Percentiles rank a stretch among this genome's conserved stretches.
phyloP scores from a whole-genome alignment of 208 protist species.

The Leishmania amazonensis region DNA sequence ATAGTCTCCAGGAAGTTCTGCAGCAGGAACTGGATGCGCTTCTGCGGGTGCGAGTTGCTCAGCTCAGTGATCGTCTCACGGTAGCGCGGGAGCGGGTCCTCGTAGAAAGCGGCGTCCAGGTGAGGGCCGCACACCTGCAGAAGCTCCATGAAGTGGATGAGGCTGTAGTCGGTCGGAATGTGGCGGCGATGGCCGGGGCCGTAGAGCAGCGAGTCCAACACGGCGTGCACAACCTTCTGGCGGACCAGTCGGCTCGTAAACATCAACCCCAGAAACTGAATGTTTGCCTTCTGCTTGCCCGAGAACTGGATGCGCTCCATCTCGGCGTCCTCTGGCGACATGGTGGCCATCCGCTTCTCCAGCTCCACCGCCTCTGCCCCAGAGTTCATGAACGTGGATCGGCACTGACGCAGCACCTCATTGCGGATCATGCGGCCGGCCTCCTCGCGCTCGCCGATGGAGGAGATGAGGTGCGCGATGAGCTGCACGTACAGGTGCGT shows the following conservation, averaged over 20 bases:
- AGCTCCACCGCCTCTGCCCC: constrained; percentile 39
- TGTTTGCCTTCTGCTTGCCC: constrained; percentile 84
- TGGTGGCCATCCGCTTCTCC: constrained; percentile 45
- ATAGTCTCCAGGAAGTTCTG: constrained; percentile 79
- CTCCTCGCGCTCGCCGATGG: constrained; percentile 69
- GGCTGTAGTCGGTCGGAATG: constrained; percentile 66
- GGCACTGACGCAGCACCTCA: constrained; percentile 76
- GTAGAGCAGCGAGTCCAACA: constrained; percentile 83
- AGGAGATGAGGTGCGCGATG: constrained; percentile 65
- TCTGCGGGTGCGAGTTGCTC: constrained; percentile 56
- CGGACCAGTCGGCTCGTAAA: constrained; percentile 62
- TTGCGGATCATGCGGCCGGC: constrained; percentile 69
- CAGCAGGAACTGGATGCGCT: constrained; percentile 80
- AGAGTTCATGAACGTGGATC: constrained; percentile 68
- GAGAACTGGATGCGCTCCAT: constrained; percentile 65
- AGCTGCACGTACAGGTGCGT: constrained; percentile 82
- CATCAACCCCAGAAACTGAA: constrained; percentile 83
- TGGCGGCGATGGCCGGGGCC: constrained; percentile 56
- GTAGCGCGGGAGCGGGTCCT: constrained; percentile 51
- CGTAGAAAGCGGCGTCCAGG: constrained; percentile 43
- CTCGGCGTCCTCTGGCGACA: constrained; percentile 65
- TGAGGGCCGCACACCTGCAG: constrained; percentile 71
- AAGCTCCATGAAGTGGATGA: constrained; percentile 85
- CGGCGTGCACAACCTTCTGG: constrained; percentile 57
- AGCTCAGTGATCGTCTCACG: constrained; percentile 51